Evolutionary conservation across 495 filamentous ascomycete genomes (phyloP).

Genomic region (Umbilicaria muhlenbergii): DNA sequence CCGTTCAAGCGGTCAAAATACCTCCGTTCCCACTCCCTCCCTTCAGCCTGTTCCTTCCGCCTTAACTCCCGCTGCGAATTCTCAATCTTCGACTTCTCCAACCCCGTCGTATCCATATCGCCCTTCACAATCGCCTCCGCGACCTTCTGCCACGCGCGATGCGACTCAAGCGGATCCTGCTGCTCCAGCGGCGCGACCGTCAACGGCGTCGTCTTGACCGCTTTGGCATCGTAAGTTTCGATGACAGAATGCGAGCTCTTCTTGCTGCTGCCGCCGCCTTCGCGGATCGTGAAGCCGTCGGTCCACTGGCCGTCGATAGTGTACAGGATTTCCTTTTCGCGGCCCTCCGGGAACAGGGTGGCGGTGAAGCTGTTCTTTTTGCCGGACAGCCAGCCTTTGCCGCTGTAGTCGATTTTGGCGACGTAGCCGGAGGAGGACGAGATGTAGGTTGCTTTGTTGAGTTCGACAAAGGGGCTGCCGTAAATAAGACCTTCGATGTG

Average conservation of each 20-base stretch:
- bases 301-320: conserved; percentile 87
- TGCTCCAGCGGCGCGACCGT: conserved; percentile 56
- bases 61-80: conserved; percentile 76
- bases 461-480: conserved; percentile 79
- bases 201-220: conserved; percentile 47
- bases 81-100: conserved; percentile 81
- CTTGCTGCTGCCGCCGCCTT: conserved; percentile 46
- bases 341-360: conserved; percentile 54
- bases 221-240: conserved; percentile 52
- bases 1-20: conserved; percentile 53
- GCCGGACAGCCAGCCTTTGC: conserved; percentile 84
- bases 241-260: conserved; percentile 30
- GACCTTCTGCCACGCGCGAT: conserved; percentile 79
- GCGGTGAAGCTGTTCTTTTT: conserved; percentile 91
- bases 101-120: conserved; percentile 66
- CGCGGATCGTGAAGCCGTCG: conserved; percentile 54
- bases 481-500: conserved; percentile 92
- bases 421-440: conserved; percentile 72
- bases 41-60: conserved; percentile 62
- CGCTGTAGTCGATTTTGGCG: conserved; percentile 83
- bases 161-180: conserved; percentile 77
- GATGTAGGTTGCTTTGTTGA: conserved; percentile 71
- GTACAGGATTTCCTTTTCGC: conserved; percentile 72
- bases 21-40: conserved; percentile 64
- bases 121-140: conserved; percentile 60